phyloP scores from a whole-genome alignment of 768 basidiomycete genomes.

The Cubamyces lactineus region DNA sequence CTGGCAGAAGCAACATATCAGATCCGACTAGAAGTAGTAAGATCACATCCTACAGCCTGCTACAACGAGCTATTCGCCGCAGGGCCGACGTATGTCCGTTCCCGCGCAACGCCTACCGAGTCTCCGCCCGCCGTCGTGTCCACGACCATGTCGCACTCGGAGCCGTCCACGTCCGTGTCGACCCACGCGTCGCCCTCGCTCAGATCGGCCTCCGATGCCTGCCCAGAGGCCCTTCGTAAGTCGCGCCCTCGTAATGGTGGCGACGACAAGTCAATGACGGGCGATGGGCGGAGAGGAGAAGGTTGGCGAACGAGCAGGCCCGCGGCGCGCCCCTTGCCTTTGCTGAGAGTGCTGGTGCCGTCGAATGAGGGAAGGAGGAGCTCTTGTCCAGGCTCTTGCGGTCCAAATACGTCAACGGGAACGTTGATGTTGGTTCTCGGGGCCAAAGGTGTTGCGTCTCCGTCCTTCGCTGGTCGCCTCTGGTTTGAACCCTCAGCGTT shows the following conservation, averaged over 20 bases:
- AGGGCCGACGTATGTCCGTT: conserved; percentile 19
- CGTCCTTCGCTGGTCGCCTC: background rate
- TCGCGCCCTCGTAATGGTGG: background rate
- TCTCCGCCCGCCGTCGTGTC: background rate
- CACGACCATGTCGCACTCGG: conserved; percentile 29
- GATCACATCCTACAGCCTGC: background rate
- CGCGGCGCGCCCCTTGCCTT: conserved; percentile 18
- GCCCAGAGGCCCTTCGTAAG: background rate
- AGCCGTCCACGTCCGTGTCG: conserved; percentile 44
- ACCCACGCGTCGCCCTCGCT: conserved; percentile 41
- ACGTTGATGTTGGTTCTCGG: background rate
- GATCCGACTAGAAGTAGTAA: background rate
- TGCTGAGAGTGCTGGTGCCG: conserved; percentile 15
- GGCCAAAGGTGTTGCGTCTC: background rate
- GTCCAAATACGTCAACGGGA: conserved; percentile 16
- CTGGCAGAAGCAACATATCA: background rate
- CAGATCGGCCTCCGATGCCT: conserved; percentile 2
- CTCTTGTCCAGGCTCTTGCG: background rate
- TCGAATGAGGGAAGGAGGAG: background rate
- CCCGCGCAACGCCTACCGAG: background rate
- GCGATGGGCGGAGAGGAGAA: conserved; percentile 18
- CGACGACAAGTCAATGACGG: conserved; percentile 14
- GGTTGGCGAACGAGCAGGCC: conserved; percentile 4
- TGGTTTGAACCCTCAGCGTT: background rate
- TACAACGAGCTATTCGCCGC: conserved; percentile 16